Conservation (phyloP, 139 green algal genomes). For the Penium margaritaceum region DNA sequence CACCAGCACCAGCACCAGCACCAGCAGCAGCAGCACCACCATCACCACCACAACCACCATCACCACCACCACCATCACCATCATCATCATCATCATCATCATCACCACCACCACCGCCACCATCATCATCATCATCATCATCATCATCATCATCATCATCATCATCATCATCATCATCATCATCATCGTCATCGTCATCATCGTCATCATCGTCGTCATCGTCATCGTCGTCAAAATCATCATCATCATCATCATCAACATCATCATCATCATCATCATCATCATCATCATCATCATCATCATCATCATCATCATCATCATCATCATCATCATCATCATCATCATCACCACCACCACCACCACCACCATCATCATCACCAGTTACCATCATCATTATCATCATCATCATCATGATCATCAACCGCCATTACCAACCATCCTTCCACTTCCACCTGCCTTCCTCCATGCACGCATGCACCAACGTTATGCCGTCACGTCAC, state of each 20-base stretch:
- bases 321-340: background rate
- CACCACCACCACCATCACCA: background rate
- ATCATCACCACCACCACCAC: background rate
- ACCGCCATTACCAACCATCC: background rate
- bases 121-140: background rate
- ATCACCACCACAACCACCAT: background rate
- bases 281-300: background rate
- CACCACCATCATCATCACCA: background rate
- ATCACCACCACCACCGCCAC: background rate
- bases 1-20: background rate
- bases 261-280: background rate
- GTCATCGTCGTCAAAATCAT: background rate
- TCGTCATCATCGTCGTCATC: background rate
- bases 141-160: background rate
- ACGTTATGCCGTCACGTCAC: no score
- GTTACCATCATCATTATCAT: background rate
- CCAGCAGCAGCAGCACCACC: background rate
- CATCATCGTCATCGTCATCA: background rate
- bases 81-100: background rate
- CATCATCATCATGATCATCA: background rate
- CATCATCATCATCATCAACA: background rate
- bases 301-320: background rate
- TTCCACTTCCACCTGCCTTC: background rate
- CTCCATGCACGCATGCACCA: no score
- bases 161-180: background rate